Conservation (phyloP, 2,329 filamentous ascomycete genomes). For the Claviceps lovelessii region DNA sequence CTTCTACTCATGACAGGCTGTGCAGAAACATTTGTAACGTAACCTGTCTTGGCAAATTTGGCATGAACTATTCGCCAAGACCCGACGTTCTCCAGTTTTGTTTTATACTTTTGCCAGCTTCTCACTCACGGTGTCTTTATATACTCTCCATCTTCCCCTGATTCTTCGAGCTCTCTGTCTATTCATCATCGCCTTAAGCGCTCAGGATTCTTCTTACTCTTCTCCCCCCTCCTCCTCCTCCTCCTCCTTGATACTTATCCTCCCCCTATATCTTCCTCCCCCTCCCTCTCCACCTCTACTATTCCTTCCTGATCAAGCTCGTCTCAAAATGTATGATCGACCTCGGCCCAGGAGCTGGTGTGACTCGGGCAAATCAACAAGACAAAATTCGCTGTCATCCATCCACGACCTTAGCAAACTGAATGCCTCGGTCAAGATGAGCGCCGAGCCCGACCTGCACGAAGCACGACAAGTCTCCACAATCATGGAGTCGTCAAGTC, state of each 20-base stretch:
- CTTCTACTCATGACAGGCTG: slow-evolving; percentile 1
- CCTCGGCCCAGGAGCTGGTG: slow-evolving; percentile 1
- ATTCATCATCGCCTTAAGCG: not conserved
- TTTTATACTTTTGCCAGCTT: not conserved
- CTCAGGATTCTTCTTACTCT: not conserved
- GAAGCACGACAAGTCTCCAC: not conserved
- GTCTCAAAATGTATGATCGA: not conserved
- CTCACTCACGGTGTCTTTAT: not conserved
- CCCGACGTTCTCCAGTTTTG: not conserved
- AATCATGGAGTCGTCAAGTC: not conserved
- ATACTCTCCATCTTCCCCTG: not conserved
- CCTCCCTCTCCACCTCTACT: not conserved
- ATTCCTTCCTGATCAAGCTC: not conserved
- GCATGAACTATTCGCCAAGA: not conserved
- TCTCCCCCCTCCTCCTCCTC: not conserved
- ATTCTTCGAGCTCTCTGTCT: not conserved
- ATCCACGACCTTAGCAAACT: not conserved
- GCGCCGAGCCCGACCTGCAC: not conserved
- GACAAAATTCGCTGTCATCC: slow-evolving; percentile 1
- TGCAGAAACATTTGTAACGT: not conserved
- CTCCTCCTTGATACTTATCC: too few relatives aligned
- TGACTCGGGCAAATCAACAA: slow-evolving; percentile 2
- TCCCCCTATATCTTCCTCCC: not conserved
- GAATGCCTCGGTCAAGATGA: not conserved
- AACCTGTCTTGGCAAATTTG: not conserved